Conservation (phyloP, 2,329 filamentous ascomycete species). For the Colletotrichum lupini region DNA sequence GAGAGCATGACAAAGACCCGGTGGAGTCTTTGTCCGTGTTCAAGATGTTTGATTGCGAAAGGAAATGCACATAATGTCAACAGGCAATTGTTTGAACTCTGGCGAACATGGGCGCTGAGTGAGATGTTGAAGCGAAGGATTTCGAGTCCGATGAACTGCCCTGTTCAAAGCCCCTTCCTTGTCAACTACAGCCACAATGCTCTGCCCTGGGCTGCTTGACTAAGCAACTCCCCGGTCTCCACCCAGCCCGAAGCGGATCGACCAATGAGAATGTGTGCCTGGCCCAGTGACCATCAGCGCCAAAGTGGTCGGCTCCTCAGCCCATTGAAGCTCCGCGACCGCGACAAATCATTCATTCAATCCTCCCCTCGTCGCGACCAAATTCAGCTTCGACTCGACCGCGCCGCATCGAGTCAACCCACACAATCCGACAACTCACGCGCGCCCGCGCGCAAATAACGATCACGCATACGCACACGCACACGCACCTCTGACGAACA, state of each 20-base stretch:
- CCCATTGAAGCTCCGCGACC: constrained; percentile 15
- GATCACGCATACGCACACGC: not conserved
- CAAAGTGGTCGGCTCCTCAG: constrained; percentile 1
- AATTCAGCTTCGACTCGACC: constrained; percentile 4
- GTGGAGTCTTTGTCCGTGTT: not conserved
- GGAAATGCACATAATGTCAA: not conserved
- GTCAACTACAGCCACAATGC: not conserved
- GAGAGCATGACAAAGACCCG: constrained; percentile 23
- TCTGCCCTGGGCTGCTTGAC: not conserved
- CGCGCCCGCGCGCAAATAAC: not conserved
- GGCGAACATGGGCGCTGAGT: constrained; percentile 6
- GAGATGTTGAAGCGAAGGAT: constrained; percentile 13
- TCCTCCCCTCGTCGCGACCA: not conserved
- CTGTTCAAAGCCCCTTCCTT: constrained; percentile 22
- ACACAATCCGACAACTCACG: not conserved
- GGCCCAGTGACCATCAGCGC: not conserved
- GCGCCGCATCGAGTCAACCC: constrained; percentile 10
- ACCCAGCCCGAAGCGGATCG: no score
- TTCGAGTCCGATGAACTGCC: constrained; percentile 19
- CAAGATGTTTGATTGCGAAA: not conserved
- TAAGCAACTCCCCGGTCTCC: not conserved
- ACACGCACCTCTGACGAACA: not conserved
- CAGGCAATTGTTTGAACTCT: not conserved
- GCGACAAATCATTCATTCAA: constrained; percentile 2
- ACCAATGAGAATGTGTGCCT: constrained; percentile 13